phyloP scores from a whole-genome alignment of 768 basidiomycete genomes.

The Suillus plorans region DNA sequence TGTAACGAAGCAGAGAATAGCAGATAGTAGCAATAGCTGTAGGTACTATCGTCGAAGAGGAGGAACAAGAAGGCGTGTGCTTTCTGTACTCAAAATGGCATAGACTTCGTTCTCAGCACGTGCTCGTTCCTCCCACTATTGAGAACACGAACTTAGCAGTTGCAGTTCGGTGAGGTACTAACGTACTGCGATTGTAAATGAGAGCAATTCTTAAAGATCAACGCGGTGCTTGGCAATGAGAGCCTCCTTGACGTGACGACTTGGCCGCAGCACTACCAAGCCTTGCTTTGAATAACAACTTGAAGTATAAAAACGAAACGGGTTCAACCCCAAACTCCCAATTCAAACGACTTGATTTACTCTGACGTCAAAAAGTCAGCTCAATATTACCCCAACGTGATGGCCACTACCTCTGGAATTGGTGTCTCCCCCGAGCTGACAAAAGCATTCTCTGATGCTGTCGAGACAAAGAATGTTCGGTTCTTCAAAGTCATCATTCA shows the following conservation, averaged over 20 bases:
- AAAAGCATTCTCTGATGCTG: conserved; percentile 56
- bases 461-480: conserved; percentile 49
- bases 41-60: too few relatives aligned
- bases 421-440: conserved; percentile 57
- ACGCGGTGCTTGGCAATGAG: background rate
- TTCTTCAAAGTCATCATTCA: conserved; percentile 78
- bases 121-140: too few relatives aligned
- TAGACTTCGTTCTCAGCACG: too few relatives aligned
- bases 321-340: background rate
- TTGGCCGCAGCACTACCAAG: background rate
- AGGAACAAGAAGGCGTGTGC: too few relatives aligned
- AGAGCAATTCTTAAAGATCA: background rate
- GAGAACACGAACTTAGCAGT: too few relatives aligned
- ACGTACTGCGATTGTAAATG: too few relatives aligned
- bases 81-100: too few relatives aligned
- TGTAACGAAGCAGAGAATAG: too few relatives aligned
- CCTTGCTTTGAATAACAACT: background rate
- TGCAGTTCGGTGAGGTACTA: too few relatives aligned
- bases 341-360: background rate
- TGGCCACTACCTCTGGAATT: conserved; percentile 80
- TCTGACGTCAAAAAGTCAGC: background rate
- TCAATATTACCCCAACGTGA: background rate
- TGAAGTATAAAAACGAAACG: background rate
- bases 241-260: background rate
- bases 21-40: too few relatives aligned